Evolutionary conservation across 495 filamentous ascomycete species (phyloP).

Genomic region (Penicillium canescens): DNA sequence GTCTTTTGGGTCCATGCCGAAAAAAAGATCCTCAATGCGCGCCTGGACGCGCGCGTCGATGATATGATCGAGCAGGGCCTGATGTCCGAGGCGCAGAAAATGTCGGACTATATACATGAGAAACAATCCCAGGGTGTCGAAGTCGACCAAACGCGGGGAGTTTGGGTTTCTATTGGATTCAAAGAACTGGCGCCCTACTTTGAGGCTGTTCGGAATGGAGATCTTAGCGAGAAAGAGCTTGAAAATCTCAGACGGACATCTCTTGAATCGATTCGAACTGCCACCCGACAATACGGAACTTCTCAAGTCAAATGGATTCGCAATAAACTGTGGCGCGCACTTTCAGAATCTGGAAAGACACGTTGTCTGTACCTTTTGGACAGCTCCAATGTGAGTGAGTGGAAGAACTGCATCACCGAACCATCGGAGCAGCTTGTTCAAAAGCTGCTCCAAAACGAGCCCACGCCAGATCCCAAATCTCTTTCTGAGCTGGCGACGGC

Average conservation of each 20-base stretch:
- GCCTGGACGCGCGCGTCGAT: constrained; percentile 76
- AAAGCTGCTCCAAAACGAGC: constrained; percentile 55
- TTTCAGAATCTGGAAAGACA: constrained; percentile 51
- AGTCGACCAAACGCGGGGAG: constrained; percentile 74
- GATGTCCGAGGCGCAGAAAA: constrained; percentile 61
- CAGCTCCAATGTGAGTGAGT: constrained; percentile 60
- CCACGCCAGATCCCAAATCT: constrained; percentile 59
- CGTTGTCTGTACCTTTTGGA: constrained; percentile 72
- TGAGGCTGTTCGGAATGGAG: constrained; percentile 42
- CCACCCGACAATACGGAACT: constrained; percentile 84
- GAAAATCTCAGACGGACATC: constrained; percentile 41
- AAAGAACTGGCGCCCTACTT: constrained; percentile 82
- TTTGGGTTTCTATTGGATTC: constrained; percentile 96
- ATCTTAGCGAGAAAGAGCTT: constrained; percentile 37
- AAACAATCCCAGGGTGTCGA: constrained; percentile 47
- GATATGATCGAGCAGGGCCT: constrained; percentile 80
- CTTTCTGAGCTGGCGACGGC: constrained; percentile 60
- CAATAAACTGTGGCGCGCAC: constrained; percentile 69
- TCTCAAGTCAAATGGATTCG: constrained; percentile 85
- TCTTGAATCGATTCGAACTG: constrained; percentile 65
- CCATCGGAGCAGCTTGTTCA: constrained; percentile 63
- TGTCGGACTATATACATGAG: constrained; percentile 55
- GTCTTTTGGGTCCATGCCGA: constrained; percentile 88
- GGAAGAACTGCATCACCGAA: constrained; percentile 57
- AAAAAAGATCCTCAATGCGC: constrained; percentile 59